Evolutionary conservation across 2,329 filamentous ascomycete genomes (phyloP), one percentile per base, ranked within the genome.

Genomic region (Beauveria bassiana): DNA sequence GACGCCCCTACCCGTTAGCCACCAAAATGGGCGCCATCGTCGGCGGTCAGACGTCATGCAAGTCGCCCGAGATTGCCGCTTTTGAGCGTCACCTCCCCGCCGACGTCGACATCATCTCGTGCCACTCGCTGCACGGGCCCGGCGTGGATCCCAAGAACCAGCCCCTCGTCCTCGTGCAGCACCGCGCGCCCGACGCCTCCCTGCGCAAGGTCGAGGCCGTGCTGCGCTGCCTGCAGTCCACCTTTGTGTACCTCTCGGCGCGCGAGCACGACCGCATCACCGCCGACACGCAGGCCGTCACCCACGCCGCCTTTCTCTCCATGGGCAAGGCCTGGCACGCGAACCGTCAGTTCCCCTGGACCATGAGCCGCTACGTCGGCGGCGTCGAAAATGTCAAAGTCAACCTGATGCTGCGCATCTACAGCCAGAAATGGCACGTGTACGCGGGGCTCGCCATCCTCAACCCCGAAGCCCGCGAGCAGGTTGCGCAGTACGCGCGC

Each of bases 311-410:
- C 31, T 99, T 99, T 74, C 80, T 99, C 56, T 91, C 89, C 71
- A 99, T 99, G 95, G 95, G 96, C 65, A 96, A 93, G 65, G 95
- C 95, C 9, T 99, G 96, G 96, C 90, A 92, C 67, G 93, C 93
- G 38, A 96, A 96, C 73, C 85, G 88, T 62, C 91, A 99, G 73
- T 99, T 98, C 69, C 95, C 96, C 0, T 99, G 95, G 95, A 93
- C 98, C 70, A 86, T 93, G 52, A 86, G 87, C n/a, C 91, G 95
- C 65, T 99, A 98, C 75, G 86, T 97, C 4, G 95, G 95, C 62
- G 96, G 95, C 58, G 96, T 99, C 70, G 95, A 99, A 75, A 99
- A 99, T 74, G 93, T 98, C 69, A 99, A 99, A 78, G 96, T 98
- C 79, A 99, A 99, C 77, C 87, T 98, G 67, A 98, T 92, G 67